Percentiles rank a stretch among this genome's conserved stretches.
Conservation (phyloP, 2,329 filamentous ascomycete species). For the Macrophomina phaseolina region DNA sequence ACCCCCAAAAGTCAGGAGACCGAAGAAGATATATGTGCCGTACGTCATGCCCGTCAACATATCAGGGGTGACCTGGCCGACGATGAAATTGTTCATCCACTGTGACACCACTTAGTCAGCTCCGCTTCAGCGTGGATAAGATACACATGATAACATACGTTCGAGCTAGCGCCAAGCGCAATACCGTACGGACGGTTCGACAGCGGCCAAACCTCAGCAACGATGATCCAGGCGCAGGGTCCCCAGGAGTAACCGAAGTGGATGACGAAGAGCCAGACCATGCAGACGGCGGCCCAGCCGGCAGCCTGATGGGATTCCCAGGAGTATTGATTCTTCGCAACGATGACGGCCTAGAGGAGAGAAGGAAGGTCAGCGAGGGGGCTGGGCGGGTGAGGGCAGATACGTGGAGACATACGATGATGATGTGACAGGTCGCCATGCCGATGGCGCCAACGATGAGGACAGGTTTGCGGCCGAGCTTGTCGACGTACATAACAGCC, state of each 20-base stretch:
- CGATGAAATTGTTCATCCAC: slow-evolving; percentile 57
- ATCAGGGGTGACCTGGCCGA: slow-evolving; percentile 72
- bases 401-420: slow-evolving; percentile 56
- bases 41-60: slow-evolving; percentile 70
- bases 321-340: slow-evolving; percentile 65
- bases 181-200: slow-evolving; percentile 74
- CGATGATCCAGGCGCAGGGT: slow-evolving; percentile 75
- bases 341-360: slow-evolving; percentile 54
- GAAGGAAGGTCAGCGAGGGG: not conserved
- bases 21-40: slow-evolving; percentile 75
- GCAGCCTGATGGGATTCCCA: slow-evolving; percentile 65
- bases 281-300: slow-evolving; percentile 71
- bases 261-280: slow-evolving; percentile 77
- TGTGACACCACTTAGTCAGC: not conserved
- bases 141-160: slow-evolving; percentile 60
- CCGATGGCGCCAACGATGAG: slow-evolving; percentile 69
- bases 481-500: slow-evolving; percentile 69
- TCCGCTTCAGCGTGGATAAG: not conserved
- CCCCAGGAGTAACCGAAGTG: slow-evolving; percentile 80
- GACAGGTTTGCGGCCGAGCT: slow-evolving; percentile 66
- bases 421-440: slow-evolving; percentile 73
- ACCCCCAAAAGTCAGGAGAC: slow-evolving; percentile 66
- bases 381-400: not conserved
- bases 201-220: slow-evolving; percentile 76
- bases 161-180: slow-evolving; percentile 63